phyloP scores from a whole-genome alignment of 345 rosid genomes.

The Alliaria petiolata region DNA sequence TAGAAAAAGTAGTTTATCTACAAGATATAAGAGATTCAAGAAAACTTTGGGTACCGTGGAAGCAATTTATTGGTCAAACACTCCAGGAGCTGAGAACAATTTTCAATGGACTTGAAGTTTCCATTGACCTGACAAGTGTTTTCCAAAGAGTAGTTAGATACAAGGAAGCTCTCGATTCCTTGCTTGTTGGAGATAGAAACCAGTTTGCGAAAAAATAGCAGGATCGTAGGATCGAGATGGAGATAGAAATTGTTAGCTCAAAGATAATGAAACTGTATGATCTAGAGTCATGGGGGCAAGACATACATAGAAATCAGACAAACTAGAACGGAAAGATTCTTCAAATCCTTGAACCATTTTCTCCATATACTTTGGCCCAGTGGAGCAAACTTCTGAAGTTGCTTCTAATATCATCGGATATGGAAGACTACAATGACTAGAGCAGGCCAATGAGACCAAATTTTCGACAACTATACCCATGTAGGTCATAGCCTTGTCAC shows the following conservation, averaged over 20 bases:
- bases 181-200: constrained; percentile 5
- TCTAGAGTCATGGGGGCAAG: constrained; percentile 9
- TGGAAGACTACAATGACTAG: constrained; percentile 48
- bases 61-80: constrained; percentile 65
- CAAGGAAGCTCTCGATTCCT: constrained; percentile 29
- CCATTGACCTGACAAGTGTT: constrained; percentile 52
- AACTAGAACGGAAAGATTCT: constrained; percentile 51
- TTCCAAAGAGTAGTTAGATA: constrained; percentile 51
- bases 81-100: constrained; percentile 56
- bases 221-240: neutral
- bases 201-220: neutral
- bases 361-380: constrained; percentile 51
- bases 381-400: constrained; percentile 54
- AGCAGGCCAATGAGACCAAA: constrained; percentile 44
- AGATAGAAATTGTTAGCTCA: neutral
- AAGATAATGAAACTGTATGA: neutral
- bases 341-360: constrained; percentile 59
- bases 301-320: constrained; percentile 66
- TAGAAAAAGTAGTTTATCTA: constrained; percentile 5
- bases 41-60: constrained; percentile 58
- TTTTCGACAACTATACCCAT: constrained; percentile 55
- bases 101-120: constrained; percentile 43
- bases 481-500: constrained; percentile 55
- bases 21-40: constrained; percentile 16
- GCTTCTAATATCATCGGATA: constrained; percentile 57